Base-by-base conservation (phyloP, 108 stramenopile genomes). In the Pseudonitzschia pungens region DNA sequence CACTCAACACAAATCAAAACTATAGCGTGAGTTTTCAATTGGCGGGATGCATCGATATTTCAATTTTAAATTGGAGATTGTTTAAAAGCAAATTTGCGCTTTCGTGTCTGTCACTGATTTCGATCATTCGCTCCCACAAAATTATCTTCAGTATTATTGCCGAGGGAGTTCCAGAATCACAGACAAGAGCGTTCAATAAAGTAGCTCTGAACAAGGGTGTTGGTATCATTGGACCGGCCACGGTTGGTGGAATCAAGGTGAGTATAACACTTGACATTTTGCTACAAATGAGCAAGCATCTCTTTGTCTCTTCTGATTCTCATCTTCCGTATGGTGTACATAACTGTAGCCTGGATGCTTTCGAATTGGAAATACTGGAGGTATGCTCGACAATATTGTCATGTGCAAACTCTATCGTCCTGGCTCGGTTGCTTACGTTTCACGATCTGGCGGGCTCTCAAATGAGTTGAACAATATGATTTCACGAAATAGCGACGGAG, bases 361-460 rank as follows among this genome's bases (percentile, higher is more conserved):
- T 72, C 82, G 93, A 24, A 96, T 96, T 67, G 96, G 96, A 16
- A 96, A 96, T 74, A 96, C 96, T 51, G 96, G 93, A 12, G 96
- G 96, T n/a, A 96, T 96, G 96, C 78, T 96, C 8, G 96, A 96
- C 74, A 96, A 96, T 78, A 93, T 96, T 69, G 89, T 93, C 48
- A 87, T 92, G 85, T 86, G 84, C 60, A 96, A 96, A 81, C 77
- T 96, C 15, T 87, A 92, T 51, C 79, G 92, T 24, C 85, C 92
- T 21, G 94, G 89, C 10, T 88, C 86, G 6, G 96, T 96, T 33
- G 91, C 90, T 8, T 96, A 96, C 73, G 96, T 96, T n/a, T 89
- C 88, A 31, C 92, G 92, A 85, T 87, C 84, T 43, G 96, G 96
- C 24, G 93, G 96, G 43, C 90, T 96, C 86, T 90, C 89, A 36